A percentile compares a stretch with the other conserved stretches of the same genome.
phyloP scores from a whole-genome alignment of 2,329 filamentous ascomycete genomes.

The Botrytis sinoallii region DNA sequence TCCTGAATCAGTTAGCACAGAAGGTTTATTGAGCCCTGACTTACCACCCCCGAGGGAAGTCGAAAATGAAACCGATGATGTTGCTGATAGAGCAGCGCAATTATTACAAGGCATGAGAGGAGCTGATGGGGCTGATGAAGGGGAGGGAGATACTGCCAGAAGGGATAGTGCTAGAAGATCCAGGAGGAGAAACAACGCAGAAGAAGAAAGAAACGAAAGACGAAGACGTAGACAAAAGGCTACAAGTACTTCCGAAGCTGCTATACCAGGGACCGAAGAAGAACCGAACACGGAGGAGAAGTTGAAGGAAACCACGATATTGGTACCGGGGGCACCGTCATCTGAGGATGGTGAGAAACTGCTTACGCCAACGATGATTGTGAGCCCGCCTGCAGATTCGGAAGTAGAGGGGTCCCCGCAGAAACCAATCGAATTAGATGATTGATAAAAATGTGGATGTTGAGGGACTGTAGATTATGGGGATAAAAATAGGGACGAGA shows the following conservation, averaged over 20 bases:
- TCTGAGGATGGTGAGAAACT: conserved; percentile 26
- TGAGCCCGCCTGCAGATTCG: conserved; percentile 35
- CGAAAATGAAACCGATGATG: conserved; percentile 53
- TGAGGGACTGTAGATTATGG: conserved; percentile 26
- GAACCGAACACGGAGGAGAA: conserved; percentile 24
- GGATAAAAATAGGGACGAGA: conserved; percentile 18
- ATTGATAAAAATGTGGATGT: conserved; percentile 30
- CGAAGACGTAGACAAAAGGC: conserved; percentile 64
- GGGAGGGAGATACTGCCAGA: conserved; percentile 48
- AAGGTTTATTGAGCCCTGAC: conserved; percentile 33
- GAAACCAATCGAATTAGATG: conserved; percentile 35
- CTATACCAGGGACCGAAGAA: conserved; percentile 15
- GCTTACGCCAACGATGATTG: conserved; percentile 32
- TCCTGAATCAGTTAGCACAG: conserved; percentile 43
- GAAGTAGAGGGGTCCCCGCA: conserved; percentile 21
- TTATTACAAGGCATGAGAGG: conserved; percentile 80
- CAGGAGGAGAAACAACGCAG: conserved; percentile 60
- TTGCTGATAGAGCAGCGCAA: conserved; percentile 79
- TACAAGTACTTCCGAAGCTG: conserved; percentile 36
- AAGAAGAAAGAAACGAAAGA: conserved; percentile 70
- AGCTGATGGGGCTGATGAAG: conserved; percentile 52
- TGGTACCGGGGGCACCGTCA: conserved; percentile 16
- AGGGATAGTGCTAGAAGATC: conserved; percentile 61
- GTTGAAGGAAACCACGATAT: conserved; percentile 11
- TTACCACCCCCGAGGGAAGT: conserved; percentile 28